Evolutionary conservation across 2,329 filamentous ascomycete species (phyloP), one percentile per base, ranked within the genome.

Genomic region (Aspergillus uvarum): DNA sequence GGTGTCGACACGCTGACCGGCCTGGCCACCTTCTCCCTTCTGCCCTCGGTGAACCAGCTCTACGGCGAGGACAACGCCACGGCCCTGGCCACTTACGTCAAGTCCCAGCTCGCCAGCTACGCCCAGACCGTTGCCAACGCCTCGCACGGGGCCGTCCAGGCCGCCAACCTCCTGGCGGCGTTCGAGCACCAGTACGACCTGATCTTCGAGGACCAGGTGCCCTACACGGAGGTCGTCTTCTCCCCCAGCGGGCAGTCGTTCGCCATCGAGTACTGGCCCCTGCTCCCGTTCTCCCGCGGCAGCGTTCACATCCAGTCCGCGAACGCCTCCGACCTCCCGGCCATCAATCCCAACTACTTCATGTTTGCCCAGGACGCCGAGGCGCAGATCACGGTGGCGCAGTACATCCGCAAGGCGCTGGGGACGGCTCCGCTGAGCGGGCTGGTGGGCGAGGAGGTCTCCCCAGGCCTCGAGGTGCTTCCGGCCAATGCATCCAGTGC

Each of bases 341-440:
- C 19, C n/a, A 69, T 74, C 35, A 69, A 74, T 53, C 72, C 73
- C 2, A 70, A 72, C 19, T 75, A 70, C 56, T 70, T 70, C 44
- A 67, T 70, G 64, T 56, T 73, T 26, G 68, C 67, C 14, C 69
- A 67, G 51, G 72, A 62, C 21, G 16, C 38, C 4, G 42, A 60
- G 29, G 58, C 54, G 22, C 51, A 60, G 16, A 53, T 59, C 5
- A 54, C 35, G n/a, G 44, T 62, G 10, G 51, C 54, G 11, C 58
- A 58, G 51, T 63, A 52, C 47, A 67, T 69, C 31, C 66, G 68
- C 21, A 62, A 67, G n/a, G 56, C 66, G 24, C 67, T 70, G 44
- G 26, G 47, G 19, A 68, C 64, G 1, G 51, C 54, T 12, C 68
- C 67, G 7, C 44, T 73, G 38, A 63, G 54, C 11, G 54, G 59